These are phyloP conservation scores for Ganoderma leucocontextum DNA, from an alignment of 1,284 basidiomycete species.

Conservation along the genomic window DNA sequence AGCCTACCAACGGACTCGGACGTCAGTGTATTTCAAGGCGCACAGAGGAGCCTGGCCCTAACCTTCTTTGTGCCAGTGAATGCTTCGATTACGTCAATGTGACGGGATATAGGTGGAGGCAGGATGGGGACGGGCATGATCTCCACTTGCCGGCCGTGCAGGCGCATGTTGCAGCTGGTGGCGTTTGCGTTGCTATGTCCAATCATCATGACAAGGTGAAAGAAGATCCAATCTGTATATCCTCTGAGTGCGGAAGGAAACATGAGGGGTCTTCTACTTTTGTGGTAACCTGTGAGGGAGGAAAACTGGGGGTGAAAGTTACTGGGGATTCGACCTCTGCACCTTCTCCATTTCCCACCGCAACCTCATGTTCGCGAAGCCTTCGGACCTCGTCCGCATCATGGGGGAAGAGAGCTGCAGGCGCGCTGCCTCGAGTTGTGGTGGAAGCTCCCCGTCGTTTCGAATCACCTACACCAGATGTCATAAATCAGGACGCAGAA, in stretches of 20 bases:
- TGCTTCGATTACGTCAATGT: no score
- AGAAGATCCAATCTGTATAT: neutral
- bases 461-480: slow-evolving; percentile 69
- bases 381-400: slow-evolving; percentile 69
- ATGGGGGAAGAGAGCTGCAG: slow-evolving; percentile 60
- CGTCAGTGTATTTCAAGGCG: no score
- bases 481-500: slow-evolving; percentile 1
- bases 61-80: no score
- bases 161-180: no score
- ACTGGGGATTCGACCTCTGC: slow-evolving; percentile 18
- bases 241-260: neutral
- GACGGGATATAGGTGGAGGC: no score
- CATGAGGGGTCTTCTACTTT: neutral
- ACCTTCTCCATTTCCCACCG: slow-evolving; percentile 74
- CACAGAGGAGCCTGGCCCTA: no score
- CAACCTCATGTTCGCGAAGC: slow-evolving; percentile 70
- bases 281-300: neutral
- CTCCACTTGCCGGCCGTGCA: no score
- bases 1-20: no score
- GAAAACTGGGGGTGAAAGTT: neutral
- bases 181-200: neutral
- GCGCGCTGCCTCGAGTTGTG: slow-evolving; percentile 68
- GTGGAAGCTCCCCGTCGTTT: slow-evolving; percentile 65
- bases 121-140: no score
- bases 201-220: neutral